Evolutionary conservation across 225 moss, liverwort and hornwort species (phyloP).

Genomic region (Pseudisothecium myosuroides): DNA sequence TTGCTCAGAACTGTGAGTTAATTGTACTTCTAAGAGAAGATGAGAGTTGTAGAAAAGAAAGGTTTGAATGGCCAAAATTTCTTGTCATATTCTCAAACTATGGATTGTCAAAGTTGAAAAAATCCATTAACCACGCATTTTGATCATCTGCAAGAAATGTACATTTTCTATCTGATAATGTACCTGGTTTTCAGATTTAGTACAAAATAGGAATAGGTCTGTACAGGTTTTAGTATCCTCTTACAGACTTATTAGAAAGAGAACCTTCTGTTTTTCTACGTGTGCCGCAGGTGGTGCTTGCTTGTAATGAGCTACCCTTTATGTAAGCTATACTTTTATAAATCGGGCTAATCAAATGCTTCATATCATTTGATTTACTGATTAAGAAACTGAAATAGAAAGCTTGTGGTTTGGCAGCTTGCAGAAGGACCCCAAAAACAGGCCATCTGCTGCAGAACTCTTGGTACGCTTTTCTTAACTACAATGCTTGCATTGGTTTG

Average conservation of each 20-base stretch:
- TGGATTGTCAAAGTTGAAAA: background rate
- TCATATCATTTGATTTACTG: background rate
- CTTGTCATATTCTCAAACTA: background rate
- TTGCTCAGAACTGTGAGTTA: background rate
- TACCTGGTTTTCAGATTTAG: background rate
- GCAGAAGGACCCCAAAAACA: slow-evolving; percentile 77
- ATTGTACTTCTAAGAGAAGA: no score
- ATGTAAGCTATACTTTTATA: background rate
- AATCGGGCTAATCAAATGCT: background rate
- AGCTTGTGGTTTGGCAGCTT: slow-evolving; percentile 40
- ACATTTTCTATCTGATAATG: background rate
- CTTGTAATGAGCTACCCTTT: background rate
- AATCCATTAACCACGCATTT: background rate
- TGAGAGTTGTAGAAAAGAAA: background rate
- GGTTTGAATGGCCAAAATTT: background rate
- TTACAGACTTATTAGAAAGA: background rate
- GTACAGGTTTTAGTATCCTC: background rate
- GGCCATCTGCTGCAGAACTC: slow-evolving; percentile 75
- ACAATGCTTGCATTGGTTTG: background rate
- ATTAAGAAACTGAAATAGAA: background rate
- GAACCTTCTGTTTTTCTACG: background rate
- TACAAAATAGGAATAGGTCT: background rate
- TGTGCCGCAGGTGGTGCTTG: background rate
- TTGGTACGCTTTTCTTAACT: slow-evolving; percentile 32
- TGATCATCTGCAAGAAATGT: background rate